A percentile compares a stretch with the other conserved stretches of the same genome.
These are phyloP conservation scores for Backusella parvicylindrica DNA, from an alignment of 192 early-diverging fungal genomes.

Conservation along the genomic window DNA sequence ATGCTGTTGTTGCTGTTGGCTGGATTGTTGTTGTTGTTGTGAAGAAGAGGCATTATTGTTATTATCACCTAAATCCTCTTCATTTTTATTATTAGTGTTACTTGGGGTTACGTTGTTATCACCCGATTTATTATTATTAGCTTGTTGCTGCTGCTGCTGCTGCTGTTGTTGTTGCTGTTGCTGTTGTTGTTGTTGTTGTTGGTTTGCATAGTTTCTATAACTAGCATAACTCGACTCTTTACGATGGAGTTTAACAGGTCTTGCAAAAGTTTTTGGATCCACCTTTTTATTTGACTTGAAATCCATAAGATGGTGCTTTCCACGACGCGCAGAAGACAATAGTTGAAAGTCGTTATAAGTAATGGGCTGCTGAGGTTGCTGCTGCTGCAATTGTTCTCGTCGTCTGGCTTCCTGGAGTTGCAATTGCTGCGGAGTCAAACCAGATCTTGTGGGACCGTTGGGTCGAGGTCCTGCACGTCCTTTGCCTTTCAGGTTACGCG, in stretches of 20 bases:
- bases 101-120: background rate
- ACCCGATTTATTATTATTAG: background rate
- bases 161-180: background rate
- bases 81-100: background rate
- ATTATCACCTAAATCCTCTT: background rate
- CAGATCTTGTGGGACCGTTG: background rate
- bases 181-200: background rate
- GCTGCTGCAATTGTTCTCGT: background rate
- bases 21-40: background rate
- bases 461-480: background rate
- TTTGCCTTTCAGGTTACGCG: background rate
- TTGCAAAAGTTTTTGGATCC: constrained; percentile 50
- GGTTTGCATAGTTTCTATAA: constrained; percentile 9
- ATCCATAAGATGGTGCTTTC: constrained; percentile 67
- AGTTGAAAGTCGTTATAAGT: constrained; percentile 61
- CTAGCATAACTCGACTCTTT: constrained; percentile 27
- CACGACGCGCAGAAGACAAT: constrained; percentile 48
- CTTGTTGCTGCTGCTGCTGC: background rate
- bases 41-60: background rate
- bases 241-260: constrained; percentile 56
- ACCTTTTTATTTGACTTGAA: constrained; percentile 54
- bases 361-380: constrained; percentile 24
- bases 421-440: background rate
- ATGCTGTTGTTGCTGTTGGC: constrained; percentile 9
- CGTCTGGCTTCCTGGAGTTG: background rate